phyloP scores from a whole-genome alignment of 768 basidiomycete species.

The Amanita muscaria region DNA sequence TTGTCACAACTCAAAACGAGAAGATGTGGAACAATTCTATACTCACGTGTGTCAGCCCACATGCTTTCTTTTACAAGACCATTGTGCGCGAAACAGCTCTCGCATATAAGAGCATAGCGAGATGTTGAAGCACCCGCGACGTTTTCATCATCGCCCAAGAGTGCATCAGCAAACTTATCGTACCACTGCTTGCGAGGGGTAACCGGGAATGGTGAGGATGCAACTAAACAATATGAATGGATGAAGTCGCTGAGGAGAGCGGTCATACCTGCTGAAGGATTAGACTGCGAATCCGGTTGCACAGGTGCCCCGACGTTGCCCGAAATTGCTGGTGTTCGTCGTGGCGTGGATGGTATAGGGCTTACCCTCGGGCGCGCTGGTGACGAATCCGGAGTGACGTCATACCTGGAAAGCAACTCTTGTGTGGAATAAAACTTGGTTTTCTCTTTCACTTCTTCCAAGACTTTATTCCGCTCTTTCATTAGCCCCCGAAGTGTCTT shows the following conservation, averaged over 20 bases:
- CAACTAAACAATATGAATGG: constrained; percentile 13
- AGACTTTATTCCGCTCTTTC: constrained; percentile 72
- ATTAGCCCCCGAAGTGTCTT: constrained; percentile 64
- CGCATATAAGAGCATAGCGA: constrained; percentile 82
- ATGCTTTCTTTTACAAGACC: constrained; percentile 76
- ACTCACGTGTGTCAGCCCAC: constrained; percentile 79
- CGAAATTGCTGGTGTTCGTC: constrained; percentile 19
- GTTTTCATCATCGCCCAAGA: constrained; percentile 72
- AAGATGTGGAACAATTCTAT: background rate
- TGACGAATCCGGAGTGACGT: constrained; percentile 42
- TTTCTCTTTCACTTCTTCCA: constrained; percentile 96
- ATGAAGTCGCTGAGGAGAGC: background rate
- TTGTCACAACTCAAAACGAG: too few relatives aligned
- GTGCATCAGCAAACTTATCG: constrained; percentile 80
- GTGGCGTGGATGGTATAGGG: constrained; percentile 23
- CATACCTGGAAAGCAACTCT: constrained; percentile 85
- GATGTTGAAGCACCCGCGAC: constrained; percentile 33
- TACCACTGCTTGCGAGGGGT: constrained; percentile 67
- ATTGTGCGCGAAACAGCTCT: constrained; percentile 81
- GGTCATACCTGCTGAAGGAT: constrained; percentile 18
- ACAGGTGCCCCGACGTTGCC: constrained; percentile 14
- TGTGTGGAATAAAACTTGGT: constrained; percentile 93
- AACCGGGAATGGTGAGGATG: constrained; percentile 26
- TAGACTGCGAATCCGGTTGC: constrained; percentile 20
- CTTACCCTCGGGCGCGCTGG: constrained; percentile 33